These are phyloP conservation scores for Scleroderma bovista DNA, from an alignment of 768 basidiomycete genomes.

Conservation along the genomic window DNA sequence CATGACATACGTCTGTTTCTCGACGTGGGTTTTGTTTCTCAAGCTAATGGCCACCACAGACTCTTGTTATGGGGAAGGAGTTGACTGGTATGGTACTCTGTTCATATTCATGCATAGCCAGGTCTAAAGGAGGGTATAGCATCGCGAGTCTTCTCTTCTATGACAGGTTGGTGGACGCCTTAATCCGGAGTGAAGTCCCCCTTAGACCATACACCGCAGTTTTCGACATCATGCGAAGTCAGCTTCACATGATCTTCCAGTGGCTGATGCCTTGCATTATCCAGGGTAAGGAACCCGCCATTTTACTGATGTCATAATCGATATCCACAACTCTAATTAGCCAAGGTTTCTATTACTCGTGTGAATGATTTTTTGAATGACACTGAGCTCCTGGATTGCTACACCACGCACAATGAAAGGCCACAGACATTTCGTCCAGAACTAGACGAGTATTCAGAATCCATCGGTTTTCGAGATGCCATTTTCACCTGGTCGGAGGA, in stretches of 20 bases:
- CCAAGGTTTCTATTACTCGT: slow-evolving; percentile 63
- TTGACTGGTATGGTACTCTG: slow-evolving; percentile 4
- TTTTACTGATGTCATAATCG: slow-evolving; percentile 7
- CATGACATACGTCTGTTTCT: slow-evolving; percentile 44
- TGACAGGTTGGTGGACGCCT: slow-evolving; percentile 19
- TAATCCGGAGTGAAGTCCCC: not conserved
- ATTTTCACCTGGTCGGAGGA: slow-evolving; percentile 46
- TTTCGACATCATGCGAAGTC: slow-evolving; percentile 55
- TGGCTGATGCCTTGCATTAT: slow-evolving; percentile 27
- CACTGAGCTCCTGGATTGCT: slow-evolving; percentile 10
- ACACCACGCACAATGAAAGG: not conserved
- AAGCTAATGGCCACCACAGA: slow-evolving; percentile 2
- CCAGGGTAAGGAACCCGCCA: slow-evolving; percentile 11
- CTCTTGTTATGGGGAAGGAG: slow-evolving; percentile 9
- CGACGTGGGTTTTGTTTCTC: too few relatives aligned
- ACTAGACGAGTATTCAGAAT: slow-evolving; percentile 17
- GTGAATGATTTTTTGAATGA: slow-evolving; percentile 40
- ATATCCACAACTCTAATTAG: slow-evolving; percentile 17
- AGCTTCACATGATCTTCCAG: slow-evolving; percentile 37
- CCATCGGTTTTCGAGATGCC: slow-evolving; percentile 50
- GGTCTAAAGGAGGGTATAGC: slow-evolving; percentile 19
- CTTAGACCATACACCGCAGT: slow-evolving; percentile 27
- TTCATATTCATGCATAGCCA: not conserved
- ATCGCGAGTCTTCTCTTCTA: slow-evolving; percentile 35
- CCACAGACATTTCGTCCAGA: slow-evolving; percentile 3